phyloP scores from a whole-genome alignment of 2,329 filamentous ascomycete species.

The Biscogniauxia mediterranea region DNA sequence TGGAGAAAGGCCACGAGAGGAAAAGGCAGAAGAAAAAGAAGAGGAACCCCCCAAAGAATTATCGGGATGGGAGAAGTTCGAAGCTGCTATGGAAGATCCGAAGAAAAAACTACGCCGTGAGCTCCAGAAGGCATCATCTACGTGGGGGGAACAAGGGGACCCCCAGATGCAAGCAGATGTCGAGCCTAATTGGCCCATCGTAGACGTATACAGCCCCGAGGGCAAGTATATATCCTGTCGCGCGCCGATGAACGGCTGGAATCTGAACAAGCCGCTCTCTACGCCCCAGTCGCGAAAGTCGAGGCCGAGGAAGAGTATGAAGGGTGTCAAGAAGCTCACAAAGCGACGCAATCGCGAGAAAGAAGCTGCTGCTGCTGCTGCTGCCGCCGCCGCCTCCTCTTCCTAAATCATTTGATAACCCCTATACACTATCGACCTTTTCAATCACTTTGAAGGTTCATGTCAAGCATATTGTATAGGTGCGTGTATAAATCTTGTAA shows the following conservation, averaged over 20 bases:
- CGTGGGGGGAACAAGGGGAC: not conserved
- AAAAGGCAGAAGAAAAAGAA: slow-evolving; percentile 18
- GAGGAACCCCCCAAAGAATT: slow-evolving; percentile 13
- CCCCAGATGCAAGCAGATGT: slow-evolving; percentile 8
- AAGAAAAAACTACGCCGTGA: slow-evolving; percentile 23
- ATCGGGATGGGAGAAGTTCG: slow-evolving; percentile 23
- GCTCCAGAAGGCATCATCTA: slow-evolving; percentile 15
- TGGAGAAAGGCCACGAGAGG: slow-evolving; percentile 3
- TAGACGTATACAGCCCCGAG: slow-evolving; percentile 83
- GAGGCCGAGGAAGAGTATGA: slow-evolving; percentile 70
- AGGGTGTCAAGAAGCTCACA: slow-evolving; percentile 53
- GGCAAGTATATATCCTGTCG: slow-evolving; percentile 74
- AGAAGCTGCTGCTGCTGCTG: slow-evolving; percentile 3
- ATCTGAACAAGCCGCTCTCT: slow-evolving; percentile 57
- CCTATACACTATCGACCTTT: no score
- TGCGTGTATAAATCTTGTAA: no score
- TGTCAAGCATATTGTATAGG: not conserved
- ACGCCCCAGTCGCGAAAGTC: slow-evolving; percentile 46
- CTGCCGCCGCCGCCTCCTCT: not conserved
- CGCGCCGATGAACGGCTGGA: slow-evolving; percentile 69
- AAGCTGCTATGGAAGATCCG: slow-evolving; percentile 13
- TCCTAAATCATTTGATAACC: no score
- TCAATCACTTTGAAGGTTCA: not conserved
- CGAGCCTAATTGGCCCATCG: slow-evolving; percentile 58
- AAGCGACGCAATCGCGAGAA: slow-evolving; percentile 38